Evolutionary conservation across 306 rosid genomes (phyloP).

Genomic region (Hippophae rhamnoides): DNA sequence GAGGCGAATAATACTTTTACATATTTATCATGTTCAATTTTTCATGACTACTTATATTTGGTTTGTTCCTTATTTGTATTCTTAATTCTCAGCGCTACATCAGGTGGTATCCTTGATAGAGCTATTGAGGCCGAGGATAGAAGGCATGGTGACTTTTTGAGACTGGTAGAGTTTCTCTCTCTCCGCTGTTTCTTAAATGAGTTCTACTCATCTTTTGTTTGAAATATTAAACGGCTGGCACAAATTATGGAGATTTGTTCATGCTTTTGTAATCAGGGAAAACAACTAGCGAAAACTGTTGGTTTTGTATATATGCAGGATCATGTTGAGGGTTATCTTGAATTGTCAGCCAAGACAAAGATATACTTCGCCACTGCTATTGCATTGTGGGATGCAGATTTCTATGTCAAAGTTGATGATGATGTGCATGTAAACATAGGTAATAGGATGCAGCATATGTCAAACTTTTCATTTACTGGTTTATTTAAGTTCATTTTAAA

Average conservation of each 20-base stretch:
- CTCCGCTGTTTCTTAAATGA: neutral
- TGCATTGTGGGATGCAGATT: constrained; percentile 48
- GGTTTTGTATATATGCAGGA: constrained; percentile 25
- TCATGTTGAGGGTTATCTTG: constrained; percentile 55
- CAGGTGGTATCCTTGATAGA: constrained; percentile 55
- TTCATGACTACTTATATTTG: neutral
- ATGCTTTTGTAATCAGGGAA: neutral
- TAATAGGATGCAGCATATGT: constrained; percentile 2
- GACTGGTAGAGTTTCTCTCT: constrained; percentile 36
- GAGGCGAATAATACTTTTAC: too few species aligned
- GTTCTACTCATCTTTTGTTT: neutral
- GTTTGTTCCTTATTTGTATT: neutral
- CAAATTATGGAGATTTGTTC: neutral
- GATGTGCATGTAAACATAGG: constrained; percentile 60
- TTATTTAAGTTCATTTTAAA: neutral
- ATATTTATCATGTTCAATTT: neutral
- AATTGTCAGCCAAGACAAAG: constrained; percentile 52
- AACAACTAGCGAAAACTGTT: neutral
- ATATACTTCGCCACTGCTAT: constrained; percentile 44
- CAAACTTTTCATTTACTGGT: neutral
- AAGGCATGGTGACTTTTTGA: constrained; percentile 40
- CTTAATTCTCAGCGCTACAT: constrained; percentile 37
- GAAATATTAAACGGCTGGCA: neutral
- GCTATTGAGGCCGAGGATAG: constrained; percentile 51
- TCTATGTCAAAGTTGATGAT: constrained; percentile 51